Evolutionary conservation across 192 early-diverging fungal genomes (phyloP).

Genomic region (Phycomyces blakesleeanus): DNA sequence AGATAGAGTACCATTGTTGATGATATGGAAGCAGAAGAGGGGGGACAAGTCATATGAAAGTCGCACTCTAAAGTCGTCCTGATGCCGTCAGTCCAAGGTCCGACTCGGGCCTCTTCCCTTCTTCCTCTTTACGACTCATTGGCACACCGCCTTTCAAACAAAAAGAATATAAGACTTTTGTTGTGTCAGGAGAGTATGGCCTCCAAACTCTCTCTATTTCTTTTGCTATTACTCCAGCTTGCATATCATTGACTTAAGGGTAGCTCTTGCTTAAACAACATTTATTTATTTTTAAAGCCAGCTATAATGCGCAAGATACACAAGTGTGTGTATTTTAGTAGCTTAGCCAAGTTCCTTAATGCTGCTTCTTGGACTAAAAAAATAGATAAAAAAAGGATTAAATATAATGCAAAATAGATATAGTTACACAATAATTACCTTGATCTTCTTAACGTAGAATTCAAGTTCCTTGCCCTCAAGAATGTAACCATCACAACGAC

Average conservation of each 20-base stretch:
- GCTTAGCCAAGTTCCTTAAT: constrained; percentile 3
- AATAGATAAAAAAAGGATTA: constrained; percentile 6
- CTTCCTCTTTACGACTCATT: background rate
- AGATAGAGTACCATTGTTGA: background rate
- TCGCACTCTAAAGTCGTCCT: background rate
- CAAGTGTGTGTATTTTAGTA: background rate
- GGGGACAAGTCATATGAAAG: background rate
- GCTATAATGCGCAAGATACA: background rate
- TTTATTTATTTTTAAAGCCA: background rate
- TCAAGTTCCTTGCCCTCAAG: constrained; percentile 99
- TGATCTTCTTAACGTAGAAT: constrained; percentile 92
- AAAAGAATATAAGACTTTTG: too few relatives aligned
- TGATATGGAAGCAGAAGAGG: constrained; percentile 5
- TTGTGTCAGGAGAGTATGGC: too few relatives aligned
- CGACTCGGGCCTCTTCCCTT: constrained; percentile 3
- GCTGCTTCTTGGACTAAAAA: constrained; percentile 32
- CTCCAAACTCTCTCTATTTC: background rate
- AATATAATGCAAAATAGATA: background rate
- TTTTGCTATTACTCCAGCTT: background rate
- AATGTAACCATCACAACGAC: constrained; percentile 97
- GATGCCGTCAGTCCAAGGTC: background rate
- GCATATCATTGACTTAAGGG: constrained; percentile 2
- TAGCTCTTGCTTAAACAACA: constrained; percentile 1
- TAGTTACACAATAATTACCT: constrained; percentile 48
- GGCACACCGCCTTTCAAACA: constrained; percentile 1